Conservation (phyloP, 2,329 filamentous ascomycete genomes). For the Diaporthe citriasiana region DNA sequence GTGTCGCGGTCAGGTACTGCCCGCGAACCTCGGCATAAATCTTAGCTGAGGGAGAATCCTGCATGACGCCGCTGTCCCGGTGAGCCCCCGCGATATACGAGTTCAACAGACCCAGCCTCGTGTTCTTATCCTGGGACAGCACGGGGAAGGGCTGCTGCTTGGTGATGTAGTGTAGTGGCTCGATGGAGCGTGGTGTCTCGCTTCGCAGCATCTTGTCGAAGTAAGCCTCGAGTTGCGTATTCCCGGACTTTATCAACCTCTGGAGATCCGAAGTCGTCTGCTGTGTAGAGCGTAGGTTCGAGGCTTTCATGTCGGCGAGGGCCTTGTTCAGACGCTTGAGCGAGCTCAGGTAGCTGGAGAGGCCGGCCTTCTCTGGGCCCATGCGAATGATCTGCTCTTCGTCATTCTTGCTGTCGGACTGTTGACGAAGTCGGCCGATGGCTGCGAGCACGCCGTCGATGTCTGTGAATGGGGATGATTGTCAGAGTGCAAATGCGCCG, state of each 20-base stretch:
- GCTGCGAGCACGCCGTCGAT: conserved; percentile 88
- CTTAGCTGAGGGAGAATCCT: conserved; percentile 80
- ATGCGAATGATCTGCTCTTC: conserved; percentile 93
- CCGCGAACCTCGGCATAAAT: conserved; percentile 90
- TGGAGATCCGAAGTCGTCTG: conserved; percentile 86
- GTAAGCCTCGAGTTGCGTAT: conserved; percentile 84
- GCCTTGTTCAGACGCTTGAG: conserved; percentile 90
- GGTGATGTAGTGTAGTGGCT: conserved; percentile 92
- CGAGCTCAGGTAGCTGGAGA: conserved; percentile 88
- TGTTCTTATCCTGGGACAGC: conserved; percentile 81
- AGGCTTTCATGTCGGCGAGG: conserved; percentile 85
- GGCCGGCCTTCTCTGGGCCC: conserved; percentile 85
- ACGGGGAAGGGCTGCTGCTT: conserved; percentile 89
- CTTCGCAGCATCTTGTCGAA: conserved; percentile 82
- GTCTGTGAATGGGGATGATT: conserved; percentile 63
- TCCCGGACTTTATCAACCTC: conserved; percentile 82
- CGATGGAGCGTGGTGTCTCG: conserved; percentile 84
- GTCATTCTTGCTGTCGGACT: conserved; percentile 90
- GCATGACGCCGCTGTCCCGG: conserved; percentile 60
- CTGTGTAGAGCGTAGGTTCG: conserved; percentile 94
- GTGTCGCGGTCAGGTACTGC: conserved; percentile 84
- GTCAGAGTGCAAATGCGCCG: conserved; percentile 19
- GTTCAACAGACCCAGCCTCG: conserved; percentile 84
- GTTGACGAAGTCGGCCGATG: conserved; percentile 89
- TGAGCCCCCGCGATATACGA: conserved; percentile 78